Conservation (phyloP, 106 monocot genomes). For the Acorus calamus region DNA sequence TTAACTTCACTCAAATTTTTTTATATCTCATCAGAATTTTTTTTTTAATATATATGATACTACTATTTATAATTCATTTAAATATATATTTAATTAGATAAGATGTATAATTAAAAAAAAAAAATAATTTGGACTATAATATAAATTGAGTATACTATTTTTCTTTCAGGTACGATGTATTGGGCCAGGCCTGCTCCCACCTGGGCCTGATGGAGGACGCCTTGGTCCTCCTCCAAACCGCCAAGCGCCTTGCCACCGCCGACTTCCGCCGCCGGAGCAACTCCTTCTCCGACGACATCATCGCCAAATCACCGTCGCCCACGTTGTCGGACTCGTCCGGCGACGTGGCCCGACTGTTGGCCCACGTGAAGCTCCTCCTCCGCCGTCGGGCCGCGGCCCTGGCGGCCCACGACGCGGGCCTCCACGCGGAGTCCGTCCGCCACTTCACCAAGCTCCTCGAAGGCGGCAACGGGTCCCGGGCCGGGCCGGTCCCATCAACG, state of each 20-base stretch:
- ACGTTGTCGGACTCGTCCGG: conserved; percentile 17
- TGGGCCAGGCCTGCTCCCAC: conserved; percentile 86
- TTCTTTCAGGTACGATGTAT: conserved; percentile 45
- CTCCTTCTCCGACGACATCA: conserved; percentile 57
- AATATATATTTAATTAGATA: no score
- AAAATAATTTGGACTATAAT: no score
- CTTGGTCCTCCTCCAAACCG: conserved; percentile 79
- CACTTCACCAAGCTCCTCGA: conserved; percentile 91
- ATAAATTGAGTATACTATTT: no score
- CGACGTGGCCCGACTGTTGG: conserved; percentile 44
- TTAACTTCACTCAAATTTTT: no score
- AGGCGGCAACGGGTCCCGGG: conserved; percentile 17
- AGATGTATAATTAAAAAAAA: no score
- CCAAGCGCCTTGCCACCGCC: conserved; percentile 63
- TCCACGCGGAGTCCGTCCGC: conserved; percentile 57
- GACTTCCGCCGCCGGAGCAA: conserved; percentile 60
- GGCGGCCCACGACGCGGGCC: conserved; percentile 73
- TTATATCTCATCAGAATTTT: no score
- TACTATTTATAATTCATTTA: no score
- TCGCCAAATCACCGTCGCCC: conserved; percentile 12
- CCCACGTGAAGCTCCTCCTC: conserved; percentile 78
- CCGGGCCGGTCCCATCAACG: conserved; percentile 20
- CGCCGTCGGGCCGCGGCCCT: conserved; percentile 87
- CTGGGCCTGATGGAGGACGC: conserved; percentile 94
- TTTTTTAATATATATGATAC: no score